Evolutionary conservation across 768 basidiomycete species (phyloP).

Genomic region (Pilatotrama ljubarskyi): DNA sequence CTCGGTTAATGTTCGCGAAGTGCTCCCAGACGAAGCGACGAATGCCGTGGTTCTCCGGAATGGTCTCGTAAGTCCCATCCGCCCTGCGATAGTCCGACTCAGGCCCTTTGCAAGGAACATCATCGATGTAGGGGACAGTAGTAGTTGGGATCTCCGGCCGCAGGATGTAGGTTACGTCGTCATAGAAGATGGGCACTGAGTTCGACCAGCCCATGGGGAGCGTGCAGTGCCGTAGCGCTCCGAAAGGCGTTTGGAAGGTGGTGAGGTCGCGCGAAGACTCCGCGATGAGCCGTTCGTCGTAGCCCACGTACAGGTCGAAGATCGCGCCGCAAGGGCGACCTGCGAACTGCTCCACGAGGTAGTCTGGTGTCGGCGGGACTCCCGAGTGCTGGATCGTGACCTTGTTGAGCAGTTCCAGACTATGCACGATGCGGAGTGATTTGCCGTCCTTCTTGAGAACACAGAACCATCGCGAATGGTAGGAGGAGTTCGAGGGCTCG

Average conservation of each 20-base stretch:
- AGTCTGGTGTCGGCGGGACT: slow-evolving; percentile 22
- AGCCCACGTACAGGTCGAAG: slow-evolving; percentile 28
- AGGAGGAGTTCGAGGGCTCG: slow-evolving; percentile 27
- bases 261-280: slow-evolving; percentile 39
- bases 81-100: slow-evolving; percentile 29
- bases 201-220: slow-evolving; percentile 47
- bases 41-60: slow-evolving; percentile 39
- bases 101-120: slow-evolving; percentile 38
- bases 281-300: slow-evolving; percentile 35
- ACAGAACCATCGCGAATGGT: slow-evolving; percentile 28
- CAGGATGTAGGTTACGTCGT: slow-evolving; percentile 26
- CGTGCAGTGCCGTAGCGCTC: slow-evolving; percentile 31
- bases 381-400: too few relatives aligned
- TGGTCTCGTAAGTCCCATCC: slow-evolving; percentile 36
- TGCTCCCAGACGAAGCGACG: slow-evolving; percentile 40
- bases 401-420: slow-evolving; percentile 27
- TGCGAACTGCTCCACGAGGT: slow-evolving; percentile 26
- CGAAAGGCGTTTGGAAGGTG: slow-evolving; percentile 42
- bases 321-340: slow-evolving; percentile 20
- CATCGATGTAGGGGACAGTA: slow-evolving; percentile 40
- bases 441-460: slow-evolving; percentile 25
- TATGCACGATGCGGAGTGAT: slow-evolving; percentile 25
- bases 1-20: slow-evolving; percentile 11
- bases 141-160: slow-evolving; percentile 18
- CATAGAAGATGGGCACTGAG: slow-evolving; percentile 41